A percentile compares a stretch with the other conserved stretches of the same genome.
Conservation (phyloP, 1,139 yeast species). For the Candida tunisiensis region DNA sequence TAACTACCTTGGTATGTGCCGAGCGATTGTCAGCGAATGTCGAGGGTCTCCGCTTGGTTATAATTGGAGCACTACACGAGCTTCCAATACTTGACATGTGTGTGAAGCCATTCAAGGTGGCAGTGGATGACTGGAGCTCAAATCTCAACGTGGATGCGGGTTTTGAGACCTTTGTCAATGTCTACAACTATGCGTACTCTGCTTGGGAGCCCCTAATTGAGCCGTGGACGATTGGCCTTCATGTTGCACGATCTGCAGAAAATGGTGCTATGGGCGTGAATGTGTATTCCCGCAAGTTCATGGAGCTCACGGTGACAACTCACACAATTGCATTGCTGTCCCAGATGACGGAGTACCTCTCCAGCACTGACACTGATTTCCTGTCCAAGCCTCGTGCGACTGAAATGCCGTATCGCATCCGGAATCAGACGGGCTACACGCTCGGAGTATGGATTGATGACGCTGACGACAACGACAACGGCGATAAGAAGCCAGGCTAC, state of each 20-base stretch:
- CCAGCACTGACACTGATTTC: constrained; percentile 34
- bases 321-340: constrained; percentile 31
- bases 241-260: constrained; percentile 32
- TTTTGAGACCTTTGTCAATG: constrained; percentile 55
- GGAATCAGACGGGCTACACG: constrained; percentile 75
- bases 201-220: constrained; percentile 95
- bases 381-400: constrained; percentile 35
- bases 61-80: constrained; percentile 90
- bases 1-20: constrained; percentile 29
- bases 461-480: constrained; percentile 9
- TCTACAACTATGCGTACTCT: constrained; percentile 81
- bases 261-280: constrained; percentile 34
- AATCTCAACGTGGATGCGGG: constrained; percentile 49
- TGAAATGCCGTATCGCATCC: constrained; percentile 65
- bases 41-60: constrained; percentile 72
- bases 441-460: constrained; percentile 62
- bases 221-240: constrained; percentile 70
- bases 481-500: constrained; percentile 6
- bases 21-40: constrained; percentile 57
- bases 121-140: constrained; percentile 81
- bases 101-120: constrained; percentile 53
- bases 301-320: constrained; percentile 71
- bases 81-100: constrained; percentile 78
- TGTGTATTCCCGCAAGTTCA: constrained; percentile 53
- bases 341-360: constrained; percentile 54